phyloP scores from a whole-genome alignment of 1,139 yeast genomes.

The Suhomyces taliae region DNA sequence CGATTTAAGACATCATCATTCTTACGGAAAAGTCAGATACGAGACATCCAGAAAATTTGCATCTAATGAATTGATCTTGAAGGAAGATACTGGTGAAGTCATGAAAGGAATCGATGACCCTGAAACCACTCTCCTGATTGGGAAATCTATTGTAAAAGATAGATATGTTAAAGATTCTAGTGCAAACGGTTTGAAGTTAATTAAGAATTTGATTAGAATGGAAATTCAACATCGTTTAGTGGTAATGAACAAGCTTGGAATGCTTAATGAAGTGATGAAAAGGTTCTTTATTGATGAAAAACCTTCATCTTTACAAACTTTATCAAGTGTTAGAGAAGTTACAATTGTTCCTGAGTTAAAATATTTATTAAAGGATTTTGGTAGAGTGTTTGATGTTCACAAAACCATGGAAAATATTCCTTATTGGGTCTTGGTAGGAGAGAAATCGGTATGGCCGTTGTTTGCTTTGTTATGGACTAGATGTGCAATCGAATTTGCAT shows the following conservation, averaged over 20 bases:
- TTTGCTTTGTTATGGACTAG: conserved; percentile 84
- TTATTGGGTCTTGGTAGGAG: conserved; percentile 91
- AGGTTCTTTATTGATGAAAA: conserved; percentile 85
- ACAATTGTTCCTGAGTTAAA: conserved; percentile 88
- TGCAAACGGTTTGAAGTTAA: conserved; percentile 33
- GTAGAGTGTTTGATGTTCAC: conserved; percentile 74
- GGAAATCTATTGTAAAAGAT: conserved; percentile 15
- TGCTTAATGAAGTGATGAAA: conserved; percentile 68
- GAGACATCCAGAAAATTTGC: conserved; percentile 10
- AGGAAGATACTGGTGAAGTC: background rate
- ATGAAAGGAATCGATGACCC: background rate
- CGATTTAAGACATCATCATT: conserved; percentile 66
- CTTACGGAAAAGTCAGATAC: conserved; percentile 37
- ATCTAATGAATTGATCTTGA: background rate
- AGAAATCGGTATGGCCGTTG: conserved; percentile 91
- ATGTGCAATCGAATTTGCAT: conserved; percentile 84
- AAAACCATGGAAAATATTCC: conserved; percentile 70
- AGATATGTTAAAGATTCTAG: conserved; percentile 32
- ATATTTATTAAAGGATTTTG: conserved; percentile 65
- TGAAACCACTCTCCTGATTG: conserved; percentile 2
- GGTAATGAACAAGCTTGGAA: conserved; percentile 74
- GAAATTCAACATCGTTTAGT: conserved; percentile 85
- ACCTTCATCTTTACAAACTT: conserved; percentile 63
- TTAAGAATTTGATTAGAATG: conserved; percentile 42
- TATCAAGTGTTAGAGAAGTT: conserved; percentile 61